phyloP scores from a whole-genome alignment of 768 basidiomycete genomes.

The Leucocoprinus birnbaumii region DNA sequence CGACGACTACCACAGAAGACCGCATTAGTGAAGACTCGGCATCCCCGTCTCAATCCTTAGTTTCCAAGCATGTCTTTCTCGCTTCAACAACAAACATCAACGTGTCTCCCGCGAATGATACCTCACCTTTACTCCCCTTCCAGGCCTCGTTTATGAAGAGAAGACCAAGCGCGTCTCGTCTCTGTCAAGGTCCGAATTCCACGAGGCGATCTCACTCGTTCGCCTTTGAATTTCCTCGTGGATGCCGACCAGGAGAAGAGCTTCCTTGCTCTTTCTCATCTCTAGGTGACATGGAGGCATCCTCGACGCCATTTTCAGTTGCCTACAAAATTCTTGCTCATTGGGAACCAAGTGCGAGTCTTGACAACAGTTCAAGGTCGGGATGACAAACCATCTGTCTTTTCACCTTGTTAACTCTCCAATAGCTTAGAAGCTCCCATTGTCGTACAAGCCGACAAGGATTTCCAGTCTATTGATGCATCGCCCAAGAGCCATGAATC shows the following conservation, averaged over 20 bases:
- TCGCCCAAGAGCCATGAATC: slow-evolving; percentile 38
- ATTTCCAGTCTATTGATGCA: slow-evolving; percentile 58
- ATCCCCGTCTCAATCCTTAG: slow-evolving; percentile 11
- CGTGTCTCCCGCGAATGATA: slow-evolving; percentile 32
- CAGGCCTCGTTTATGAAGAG: slow-evolving; percentile 42
- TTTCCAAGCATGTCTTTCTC: slow-evolving; percentile 45
- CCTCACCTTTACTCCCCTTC: slow-evolving; percentile 33
- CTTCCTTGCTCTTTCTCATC: slow-evolving; percentile 58
- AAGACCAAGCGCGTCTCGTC: slow-evolving; percentile 40
- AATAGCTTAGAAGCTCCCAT: slow-evolving; percentile 65
- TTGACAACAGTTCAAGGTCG: slow-evolving; percentile 45
- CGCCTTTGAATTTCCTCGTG: slow-evolving; percentile 52
- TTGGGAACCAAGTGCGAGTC: slow-evolving; percentile 54
- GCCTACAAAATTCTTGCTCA: slow-evolving; percentile 52
- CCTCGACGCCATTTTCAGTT: slow-evolving; percentile 33
- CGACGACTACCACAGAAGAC: slow-evolving; percentile 23
- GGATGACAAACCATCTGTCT: slow-evolving; percentile 18
- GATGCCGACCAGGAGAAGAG: slow-evolving; percentile 48
- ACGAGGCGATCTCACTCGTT: slow-evolving; percentile 45
- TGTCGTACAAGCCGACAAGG: slow-evolving; percentile 54
- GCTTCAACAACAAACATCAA: slow-evolving; percentile 41
- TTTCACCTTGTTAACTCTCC: slow-evolving; percentile 7
- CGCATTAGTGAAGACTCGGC: slow-evolving; percentile 15
- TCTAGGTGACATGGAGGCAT: slow-evolving; percentile 25
- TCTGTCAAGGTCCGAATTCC: slow-evolving; percentile 29